Conservation (phyloP, 208 protist species). For the Crithidia bombi region DNA sequence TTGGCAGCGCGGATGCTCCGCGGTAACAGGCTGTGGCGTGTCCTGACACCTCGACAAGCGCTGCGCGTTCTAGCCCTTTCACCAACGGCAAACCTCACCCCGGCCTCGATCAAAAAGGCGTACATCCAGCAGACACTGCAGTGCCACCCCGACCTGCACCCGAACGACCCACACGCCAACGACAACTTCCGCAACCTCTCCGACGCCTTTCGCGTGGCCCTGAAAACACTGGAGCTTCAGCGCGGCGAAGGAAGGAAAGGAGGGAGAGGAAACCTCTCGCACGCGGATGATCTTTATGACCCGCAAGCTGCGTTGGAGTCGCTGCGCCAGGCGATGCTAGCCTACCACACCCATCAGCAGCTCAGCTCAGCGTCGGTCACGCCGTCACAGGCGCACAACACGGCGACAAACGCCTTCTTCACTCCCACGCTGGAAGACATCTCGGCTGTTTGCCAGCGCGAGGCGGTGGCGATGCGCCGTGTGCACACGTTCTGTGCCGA, state of each 20-base stretch:
- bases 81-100: slow-evolving; percentile 43
- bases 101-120: slow-evolving; percentile 72
- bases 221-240: slow-evolving; percentile 64
- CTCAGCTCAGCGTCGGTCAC: slow-evolving; percentile 1
- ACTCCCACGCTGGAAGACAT: slow-evolving; percentile 73
- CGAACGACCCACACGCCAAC: slow-evolving; percentile 67
- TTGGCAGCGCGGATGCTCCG: slow-evolving; percentile 24
- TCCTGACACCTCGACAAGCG: slow-evolving; percentile 68
- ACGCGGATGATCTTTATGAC: slow-evolving; percentile 42
- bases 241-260: background rate
- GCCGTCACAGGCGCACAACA: background rate
- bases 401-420: slow-evolving; percentile 36
- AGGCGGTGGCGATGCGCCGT: slow-evolving; percentile 65
- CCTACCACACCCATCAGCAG: slow-evolving; percentile 48
- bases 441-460: slow-evolving; percentile 72
- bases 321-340: slow-evolving; percentile 59
- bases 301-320: slow-evolving; percentile 57
- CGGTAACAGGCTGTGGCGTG: slow-evolving; percentile 17
- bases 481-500: slow-evolving; percentile 72
- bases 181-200: slow-evolving; percentile 75
- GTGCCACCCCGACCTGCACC: slow-evolving; percentile 85
- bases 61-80: slow-evolving; percentile 58
- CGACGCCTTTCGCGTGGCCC: slow-evolving; percentile 76
- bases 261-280: background rate
- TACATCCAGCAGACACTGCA: slow-evolving; percentile 76